Evolutionary conservation across 2,329 filamentous ascomycete genomes (phyloP).

Genomic region (Penicillium sumatraense): DNA sequence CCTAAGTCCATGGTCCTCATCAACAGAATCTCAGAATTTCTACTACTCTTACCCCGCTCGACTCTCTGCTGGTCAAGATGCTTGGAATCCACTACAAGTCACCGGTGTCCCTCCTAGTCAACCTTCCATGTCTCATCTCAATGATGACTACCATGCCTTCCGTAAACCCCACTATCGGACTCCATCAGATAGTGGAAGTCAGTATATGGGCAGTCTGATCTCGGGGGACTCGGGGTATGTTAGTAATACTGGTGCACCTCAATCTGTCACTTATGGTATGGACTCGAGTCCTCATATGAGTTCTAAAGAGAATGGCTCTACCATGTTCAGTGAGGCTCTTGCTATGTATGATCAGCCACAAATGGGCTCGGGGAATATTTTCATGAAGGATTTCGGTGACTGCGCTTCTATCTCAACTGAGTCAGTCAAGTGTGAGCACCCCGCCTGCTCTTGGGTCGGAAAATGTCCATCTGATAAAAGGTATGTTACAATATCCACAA

Average conservation of each 20-base stretch:
- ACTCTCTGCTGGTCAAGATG: slow-evolving; percentile 30
- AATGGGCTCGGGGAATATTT: slow-evolving; percentile 12
- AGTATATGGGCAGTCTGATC: slow-evolving; percentile 33
- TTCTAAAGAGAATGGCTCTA: slow-evolving; percentile 22
- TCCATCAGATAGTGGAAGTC: slow-evolving; percentile 38
- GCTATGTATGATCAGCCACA: slow-evolving; percentile 23
- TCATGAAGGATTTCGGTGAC: slow-evolving; percentile 7
- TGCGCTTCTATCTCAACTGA: not conserved
- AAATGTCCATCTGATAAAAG: slow-evolving; percentile 48
- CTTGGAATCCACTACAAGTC: slow-evolving; percentile 39
- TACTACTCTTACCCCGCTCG: slow-evolving; percentile 30
- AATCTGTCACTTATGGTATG: slow-evolving; percentile 33
- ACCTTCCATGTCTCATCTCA: slow-evolving; percentile 24
- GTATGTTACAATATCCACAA: slow-evolving; percentile 27
- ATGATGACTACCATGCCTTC: slow-evolving; percentile 28
- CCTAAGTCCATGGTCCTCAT: slow-evolving; percentile 27
- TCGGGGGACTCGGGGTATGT: slow-evolving; percentile 44
- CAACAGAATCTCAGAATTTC: slow-evolving; percentile 18
- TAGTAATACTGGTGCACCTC: slow-evolving; percentile 33
- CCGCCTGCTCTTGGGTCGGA: slow-evolving; percentile 38
- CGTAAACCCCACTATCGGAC: slow-evolving; percentile 32
- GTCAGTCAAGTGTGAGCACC: slow-evolving; percentile 36
- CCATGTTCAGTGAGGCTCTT: slow-evolving; percentile 20
- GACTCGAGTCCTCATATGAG: slow-evolving; percentile 34
- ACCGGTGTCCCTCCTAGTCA: slow-evolving; percentile 30